phyloP scores from a whole-genome alignment of 371 early-diverging fungal genomes.

The Actinomucor elegans region DNA sequence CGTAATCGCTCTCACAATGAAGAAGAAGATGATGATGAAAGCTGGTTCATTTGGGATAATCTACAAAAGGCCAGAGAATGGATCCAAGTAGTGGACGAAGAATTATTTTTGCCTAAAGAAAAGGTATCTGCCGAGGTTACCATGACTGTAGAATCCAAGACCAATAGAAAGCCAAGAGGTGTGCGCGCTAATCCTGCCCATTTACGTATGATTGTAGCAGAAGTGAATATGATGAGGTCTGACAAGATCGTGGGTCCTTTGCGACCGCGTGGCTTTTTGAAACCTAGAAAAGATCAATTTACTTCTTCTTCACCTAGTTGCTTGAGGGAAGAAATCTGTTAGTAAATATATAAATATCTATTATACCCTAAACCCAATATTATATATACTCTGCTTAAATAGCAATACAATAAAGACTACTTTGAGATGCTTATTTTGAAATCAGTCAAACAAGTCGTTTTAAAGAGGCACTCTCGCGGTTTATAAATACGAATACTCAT shows the following conservation, averaged over 20 bases:
- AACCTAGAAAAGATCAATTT: constrained; percentile 39
- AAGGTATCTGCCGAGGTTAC: constrained; percentile 5
- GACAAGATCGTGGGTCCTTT: constrained; percentile 57
- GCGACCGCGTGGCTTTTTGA: constrained; percentile 47
- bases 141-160: neutral
- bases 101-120: constrained; percentile 2
- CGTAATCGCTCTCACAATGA: constrained; percentile 1
- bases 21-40: constrained; percentile 22
- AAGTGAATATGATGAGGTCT: constrained; percentile 59
- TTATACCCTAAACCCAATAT: no score
- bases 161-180: constrained; percentile 27
- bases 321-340: no score
- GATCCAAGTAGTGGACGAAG: constrained; percentile 11
- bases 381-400: no score
- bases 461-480: no score
- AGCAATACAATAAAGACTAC: no score
- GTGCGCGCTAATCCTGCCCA: constrained; percentile 52
- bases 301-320: constrained; percentile 19
- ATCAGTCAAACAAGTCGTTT: no score
- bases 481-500: no score
- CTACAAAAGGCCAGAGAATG: constrained; percentile 13
- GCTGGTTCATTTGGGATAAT: constrained; percentile 31
- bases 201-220: constrained; percentile 58
- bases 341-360: no score
- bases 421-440: no score